These are phyloP conservation scores for Botrytis elliptica DNA, from an alignment of 2,329 filamentous ascomycete species.

Conservation along the genomic window DNA sequence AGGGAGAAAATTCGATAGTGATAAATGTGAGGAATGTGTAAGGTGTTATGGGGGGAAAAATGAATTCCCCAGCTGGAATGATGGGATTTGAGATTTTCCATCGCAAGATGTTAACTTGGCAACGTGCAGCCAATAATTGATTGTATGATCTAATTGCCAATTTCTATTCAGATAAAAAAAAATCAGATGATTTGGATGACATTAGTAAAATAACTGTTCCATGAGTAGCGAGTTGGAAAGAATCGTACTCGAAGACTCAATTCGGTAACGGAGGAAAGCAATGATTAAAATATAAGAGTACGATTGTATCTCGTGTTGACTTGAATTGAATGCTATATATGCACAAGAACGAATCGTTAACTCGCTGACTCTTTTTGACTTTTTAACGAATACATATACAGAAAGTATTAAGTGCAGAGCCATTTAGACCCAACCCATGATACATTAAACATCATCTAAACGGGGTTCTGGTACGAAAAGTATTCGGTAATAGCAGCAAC, in stretches of 20 bases:
- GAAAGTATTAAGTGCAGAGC: neutral
- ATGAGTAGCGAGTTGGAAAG: neutral
- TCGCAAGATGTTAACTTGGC: neutral
- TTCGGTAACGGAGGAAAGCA: no score
- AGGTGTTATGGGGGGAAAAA: neutral
- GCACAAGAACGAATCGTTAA: neutral
- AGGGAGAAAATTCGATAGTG: neutral
- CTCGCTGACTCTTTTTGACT: neutral
- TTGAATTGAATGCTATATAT: neutral
- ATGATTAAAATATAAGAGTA: neutral
- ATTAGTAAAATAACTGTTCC: no score
- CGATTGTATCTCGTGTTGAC: neutral
- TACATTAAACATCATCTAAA: neutral
- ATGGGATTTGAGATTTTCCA: neutral
- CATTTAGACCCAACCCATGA: no score
- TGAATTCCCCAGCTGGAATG: neutral
- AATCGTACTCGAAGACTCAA: fast-evolving
- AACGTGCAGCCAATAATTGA: fast-evolving
- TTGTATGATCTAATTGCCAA: fast-evolving
- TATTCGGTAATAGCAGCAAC: neutral
- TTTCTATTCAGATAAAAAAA: neutral
- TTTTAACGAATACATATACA: neutral
- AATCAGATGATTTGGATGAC: no score
- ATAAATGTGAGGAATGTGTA: neutral
- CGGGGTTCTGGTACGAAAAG: constrained; percentile 2